Evolutionary conservation across 176 grass and related monocot genomes (phyloP), one percentile per base, ranked within the genome.

Genomic region (Alopecurus myosuroides): DNA sequence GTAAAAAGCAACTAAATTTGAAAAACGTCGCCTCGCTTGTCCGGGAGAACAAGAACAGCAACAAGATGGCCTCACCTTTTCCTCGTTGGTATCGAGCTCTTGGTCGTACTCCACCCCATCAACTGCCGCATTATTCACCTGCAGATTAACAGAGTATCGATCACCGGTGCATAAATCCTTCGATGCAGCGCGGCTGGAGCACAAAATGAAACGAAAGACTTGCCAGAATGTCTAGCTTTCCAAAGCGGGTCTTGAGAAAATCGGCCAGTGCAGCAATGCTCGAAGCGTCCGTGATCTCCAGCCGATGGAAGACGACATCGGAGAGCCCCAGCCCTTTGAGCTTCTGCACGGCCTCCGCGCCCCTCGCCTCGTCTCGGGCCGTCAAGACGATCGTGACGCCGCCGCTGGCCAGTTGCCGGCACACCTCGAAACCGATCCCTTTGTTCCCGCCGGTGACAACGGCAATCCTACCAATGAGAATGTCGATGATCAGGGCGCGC

Each of bases 381-480:
- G 93, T 92, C 61, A 95, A 13, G 1, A 95, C 33, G 14, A 95
- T 85, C 5, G 10, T 74, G 33, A 92, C 3, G 25, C 80, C 90
- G 10, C 18, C 60, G 6, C 12, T 9, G 3, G 76, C 44, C 7
- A 92, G n/a, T 42, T 90, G 88, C 19, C 82, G 70, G 78, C 90
- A 95, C 76, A 88, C 88, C 37, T 81, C 90, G 0, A 95, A 34
- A 2, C 93, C 93, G 37, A 92, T 85, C 3, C 89, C 87, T 23
- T 85, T 92, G n/a, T 83, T 92, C 29, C 77, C 89, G 4, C 89
- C 93, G 18, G 90, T 90, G 17, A 92, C 93, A 22, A 90, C 22
- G 7, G 87, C 82, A 66, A 92, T 78, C 65, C 82, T 84, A 13
- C n/a, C n/a, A n/a, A n/a, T n/a, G n/a, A n/a, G n/a, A n/a, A n/a